Evolutionary conservation across 2,329 filamentous ascomycete genomes (phyloP), one percentile per base, ranked within the genome.

Genomic region (Aspergillus tamarii): DNA sequence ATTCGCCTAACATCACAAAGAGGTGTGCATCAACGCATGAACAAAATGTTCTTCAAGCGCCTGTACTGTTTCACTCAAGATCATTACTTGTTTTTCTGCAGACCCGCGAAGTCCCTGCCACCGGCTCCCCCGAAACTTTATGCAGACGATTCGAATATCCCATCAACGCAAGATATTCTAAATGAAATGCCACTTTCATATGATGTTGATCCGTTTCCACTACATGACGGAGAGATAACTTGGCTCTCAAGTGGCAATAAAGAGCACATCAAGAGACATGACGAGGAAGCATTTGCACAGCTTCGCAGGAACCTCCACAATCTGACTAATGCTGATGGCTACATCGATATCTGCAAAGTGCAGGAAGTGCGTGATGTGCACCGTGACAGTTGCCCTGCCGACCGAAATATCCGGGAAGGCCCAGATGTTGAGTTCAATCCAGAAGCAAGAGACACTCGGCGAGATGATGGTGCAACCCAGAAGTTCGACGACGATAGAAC

Each of bases 1-100:
- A 83, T 90, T 56, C 83, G 88, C 46, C 77, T 90, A 52, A 90
- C 88, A 6, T 87, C 87, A 9, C 87, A 89, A 64, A 84, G 82
- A 67, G 88, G 88, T 19, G 78, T 83, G 23, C 84, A 88, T 43
- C 83, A 85, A 68, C 80, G 84, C 39, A 72, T 88, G 65, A 87
- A 87, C 16, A 84, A 84, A 62, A 84, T 87, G 76, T 87, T 88
- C 69, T 89, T 85, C 78, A 90, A 90, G 72, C 82, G 86, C 48
- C 77, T 90, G 4, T 91, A 90, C 71, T 90, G 89, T 69, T 85
- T 85, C 48, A 86, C 84, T 0, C 86, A 90, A 66, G 85, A 90
- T 68, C 86, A 89, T 65, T 88, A 84, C 64, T 76, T 91, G 7
- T 80, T 88, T 56, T 91, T 90, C 75, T 85, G 85, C 63, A 82